phyloP scores from a whole-genome alignment of 257 asterid genomes.

The Lavandula angustifolia region DNA sequence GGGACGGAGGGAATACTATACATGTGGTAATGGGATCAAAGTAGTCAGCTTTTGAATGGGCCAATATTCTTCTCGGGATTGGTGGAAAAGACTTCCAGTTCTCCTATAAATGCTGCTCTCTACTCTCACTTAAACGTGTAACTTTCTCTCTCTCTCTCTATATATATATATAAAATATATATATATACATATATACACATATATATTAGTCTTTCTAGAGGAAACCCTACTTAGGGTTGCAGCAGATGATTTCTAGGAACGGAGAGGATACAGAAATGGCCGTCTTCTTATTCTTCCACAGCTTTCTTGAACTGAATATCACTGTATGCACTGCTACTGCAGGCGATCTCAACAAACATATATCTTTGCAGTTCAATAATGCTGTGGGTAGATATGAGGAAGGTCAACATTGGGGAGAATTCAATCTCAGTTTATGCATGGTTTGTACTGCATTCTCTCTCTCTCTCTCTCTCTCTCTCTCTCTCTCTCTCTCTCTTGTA shows the following conservation, averaged over 20 bases:
- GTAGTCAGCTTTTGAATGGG: constrained; percentile 51
- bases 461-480: background rate
- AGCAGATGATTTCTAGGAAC: constrained; percentile 15
- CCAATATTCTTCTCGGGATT: constrained; percentile 97
- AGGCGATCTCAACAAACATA: background rate
- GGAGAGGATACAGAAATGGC: constrained; percentile 34
- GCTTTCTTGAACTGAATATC: constrained; percentile 92
- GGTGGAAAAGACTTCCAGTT: constrained; percentile 59
- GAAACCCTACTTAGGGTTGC: constrained; percentile 59
- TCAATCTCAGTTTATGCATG: background rate
- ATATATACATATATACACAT: too few species aligned
- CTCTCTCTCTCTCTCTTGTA: too few species aligned
- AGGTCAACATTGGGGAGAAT: constrained; percentile 29
- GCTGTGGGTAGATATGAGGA: constrained; percentile 84
- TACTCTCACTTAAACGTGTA: constrained; percentile 40
- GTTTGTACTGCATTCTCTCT: too few species aligned
- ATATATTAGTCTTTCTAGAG: background rate
- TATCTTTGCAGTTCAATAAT: constrained; percentile 67
- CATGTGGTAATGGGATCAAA: constrained; percentile 8
- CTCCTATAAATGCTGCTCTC: constrained; percentile 62
- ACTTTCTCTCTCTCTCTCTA: constrained; percentile 16
- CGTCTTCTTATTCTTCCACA: constrained; percentile 82
- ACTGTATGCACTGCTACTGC: constrained; percentile 25
- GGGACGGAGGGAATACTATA: background rate
- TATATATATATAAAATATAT: background rate